A percentile compares a stretch with the other conserved stretches of the same genome.
phyloP scores from a whole-genome alignment of 768 basidiomycete genomes.

The Pleurotus tuber-regium region DNA sequence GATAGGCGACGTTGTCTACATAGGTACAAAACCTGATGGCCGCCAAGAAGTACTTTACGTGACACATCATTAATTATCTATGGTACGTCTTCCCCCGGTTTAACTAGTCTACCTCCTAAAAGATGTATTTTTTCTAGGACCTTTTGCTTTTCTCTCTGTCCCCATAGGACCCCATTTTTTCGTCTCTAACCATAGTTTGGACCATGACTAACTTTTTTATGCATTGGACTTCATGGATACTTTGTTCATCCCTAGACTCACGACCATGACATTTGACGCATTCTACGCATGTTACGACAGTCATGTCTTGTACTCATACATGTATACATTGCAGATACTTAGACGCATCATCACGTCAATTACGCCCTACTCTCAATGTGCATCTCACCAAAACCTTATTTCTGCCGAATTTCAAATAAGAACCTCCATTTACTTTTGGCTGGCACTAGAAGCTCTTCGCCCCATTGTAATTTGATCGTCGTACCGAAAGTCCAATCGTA shows the following conservation, averaged over 20 bases:
- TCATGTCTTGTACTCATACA: constrained; percentile 7
- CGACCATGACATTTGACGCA: neutral
- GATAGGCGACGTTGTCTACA: constrained; percentile 13
- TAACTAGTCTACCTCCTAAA: no score
- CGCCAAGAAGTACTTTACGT: constrained; percentile 12
- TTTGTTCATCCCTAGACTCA: neutral
- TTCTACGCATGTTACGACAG: neutral
- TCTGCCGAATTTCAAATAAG: neutral
- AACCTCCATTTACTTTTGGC: constrained; percentile 4
- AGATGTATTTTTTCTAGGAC: no score
- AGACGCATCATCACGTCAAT: neutral
- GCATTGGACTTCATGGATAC: neutral
- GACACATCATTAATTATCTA: constrained; percentile 7
- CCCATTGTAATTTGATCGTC: neutral
- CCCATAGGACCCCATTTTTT: no score
- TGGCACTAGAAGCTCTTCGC: neutral
- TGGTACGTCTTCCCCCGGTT: neutral
- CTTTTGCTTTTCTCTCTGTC: no score
- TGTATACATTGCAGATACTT: neutral
- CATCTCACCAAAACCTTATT: neutral
- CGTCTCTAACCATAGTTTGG: no score
- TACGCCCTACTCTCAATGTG: neutral
- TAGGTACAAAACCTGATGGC: constrained; percentile 14
- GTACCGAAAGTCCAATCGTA: neutral
- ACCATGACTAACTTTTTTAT: no score